Percentiles rank a stretch among this genome's conserved stretches.
Conservation (phyloP, 495 filamentous ascomycete genomes). For the Poronia punctata region DNA sequence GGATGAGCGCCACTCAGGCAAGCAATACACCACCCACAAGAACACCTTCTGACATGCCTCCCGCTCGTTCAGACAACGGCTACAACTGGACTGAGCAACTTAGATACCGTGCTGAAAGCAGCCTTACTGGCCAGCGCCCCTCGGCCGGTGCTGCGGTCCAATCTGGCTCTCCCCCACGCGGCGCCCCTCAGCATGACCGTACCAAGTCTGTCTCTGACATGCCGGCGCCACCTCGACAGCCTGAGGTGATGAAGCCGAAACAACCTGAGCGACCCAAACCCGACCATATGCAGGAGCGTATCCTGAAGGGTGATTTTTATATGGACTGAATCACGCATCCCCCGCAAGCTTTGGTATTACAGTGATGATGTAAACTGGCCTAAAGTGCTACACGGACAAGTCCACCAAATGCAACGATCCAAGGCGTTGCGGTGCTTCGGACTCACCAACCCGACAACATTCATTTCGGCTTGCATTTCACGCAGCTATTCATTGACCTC, state of each 20-base stretch:
- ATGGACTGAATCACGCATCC: slow-evolving; percentile 87
- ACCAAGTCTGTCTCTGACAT: slow-evolving; percentile 64
- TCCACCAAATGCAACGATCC: not conserved
- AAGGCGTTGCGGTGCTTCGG: not conserved
- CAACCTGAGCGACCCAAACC: slow-evolving; percentile 59
- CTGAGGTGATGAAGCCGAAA: slow-evolving; percentile 33
- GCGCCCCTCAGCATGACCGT: slow-evolving; percentile 48
- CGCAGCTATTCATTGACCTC: not conserved
- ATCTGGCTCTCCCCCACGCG: slow-evolving; percentile 24
- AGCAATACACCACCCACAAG: slow-evolving; percentile 45
- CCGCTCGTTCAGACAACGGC: slow-evolving; percentile 66
- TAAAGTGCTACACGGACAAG: too few species aligned
- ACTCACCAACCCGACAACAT: not conserved
- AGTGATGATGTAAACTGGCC: too few species aligned
- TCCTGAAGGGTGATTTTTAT: slow-evolving; percentile 93
- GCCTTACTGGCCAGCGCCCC: slow-evolving; percentile 53
- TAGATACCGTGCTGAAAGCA: slow-evolving; percentile 79
- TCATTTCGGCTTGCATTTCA: not conserved
- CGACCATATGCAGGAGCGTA: slow-evolving; percentile 91
- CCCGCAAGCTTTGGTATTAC: too few species aligned
- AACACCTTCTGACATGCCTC: slow-evolving; percentile 55
- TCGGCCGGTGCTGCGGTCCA: slow-evolving; percentile 39
- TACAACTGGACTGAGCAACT: slow-evolving; percentile 95
- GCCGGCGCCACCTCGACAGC: slow-evolving; percentile 50
- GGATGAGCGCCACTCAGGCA: slow-evolving; percentile 41